These are phyloP conservation scores for Chlamydomonas sp. DNA, from an alignment of 139 green algal genomes.

Conservation along the genomic window DNA sequence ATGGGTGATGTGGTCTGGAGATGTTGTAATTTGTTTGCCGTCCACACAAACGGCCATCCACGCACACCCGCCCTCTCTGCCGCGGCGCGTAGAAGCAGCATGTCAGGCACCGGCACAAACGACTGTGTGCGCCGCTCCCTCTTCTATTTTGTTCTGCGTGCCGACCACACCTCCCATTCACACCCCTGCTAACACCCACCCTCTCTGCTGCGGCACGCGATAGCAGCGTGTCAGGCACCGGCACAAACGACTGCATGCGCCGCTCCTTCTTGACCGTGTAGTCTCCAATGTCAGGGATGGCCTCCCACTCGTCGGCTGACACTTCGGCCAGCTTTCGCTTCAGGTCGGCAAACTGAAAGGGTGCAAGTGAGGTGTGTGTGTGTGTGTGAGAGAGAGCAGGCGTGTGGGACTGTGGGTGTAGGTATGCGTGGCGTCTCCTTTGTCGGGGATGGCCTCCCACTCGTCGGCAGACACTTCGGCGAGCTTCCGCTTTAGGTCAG, in stretches of 20 bases:
- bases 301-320: constrained; percentile 71
- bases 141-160: no score
- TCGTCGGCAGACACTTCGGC: constrained; percentile 64
- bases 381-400: no score
- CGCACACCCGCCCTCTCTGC: constrained; percentile 64
- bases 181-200: no score
- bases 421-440: constrained; percentile 97
- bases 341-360: constrained; percentile 41
- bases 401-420: no score
- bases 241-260: constrained; percentile 66
- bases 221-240: constrained; percentile 88
- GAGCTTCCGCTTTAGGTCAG: constrained; percentile 83
- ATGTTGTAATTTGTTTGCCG: no score
- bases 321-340: constrained; percentile 88
- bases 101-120: constrained; percentile 90
- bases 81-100: constrained; percentile 67
- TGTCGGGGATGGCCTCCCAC: constrained; percentile 94
- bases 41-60: no score
- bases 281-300: constrained; percentile 96
- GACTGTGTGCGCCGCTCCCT: constrained; percentile 42
- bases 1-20: no score
- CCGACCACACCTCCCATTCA: no score
- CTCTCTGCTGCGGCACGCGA: constrained; percentile 59
- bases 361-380: no score
- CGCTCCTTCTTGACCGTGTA: constrained; percentile 83